Base-by-base conservation (phyloP, 116 monocot species). In the Trichopus zeylanicus region DNA sequence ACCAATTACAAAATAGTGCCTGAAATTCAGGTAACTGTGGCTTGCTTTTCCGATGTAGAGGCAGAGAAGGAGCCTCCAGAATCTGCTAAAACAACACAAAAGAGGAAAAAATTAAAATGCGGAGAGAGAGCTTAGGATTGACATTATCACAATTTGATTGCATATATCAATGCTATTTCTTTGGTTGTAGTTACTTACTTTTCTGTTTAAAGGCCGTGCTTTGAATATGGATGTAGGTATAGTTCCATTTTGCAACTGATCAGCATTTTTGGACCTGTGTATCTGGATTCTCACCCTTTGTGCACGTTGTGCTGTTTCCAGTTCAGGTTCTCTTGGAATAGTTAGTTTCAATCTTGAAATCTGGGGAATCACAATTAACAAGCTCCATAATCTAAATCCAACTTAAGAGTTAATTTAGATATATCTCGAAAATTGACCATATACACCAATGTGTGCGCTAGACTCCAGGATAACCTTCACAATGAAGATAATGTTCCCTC, bases 281-380 rank as follows among this genome's bases (percentile, higher is more conserved):
- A 20, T 23, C 19, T 49, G 49, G 21, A 22, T 24, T 78, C 57
- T 72, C 56, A 61, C 35, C 57, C 78, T 81, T 62, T 69, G 73
- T 61, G 71, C 74, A 51, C 79, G 70, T 59, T 67, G 70, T 56
- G 79, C 76, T 11, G 90, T 95, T 77, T 75, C 78, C 29, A 95
- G 69, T 28, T 79, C 77, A 57, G 90, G 90, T 63, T 86, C 81
- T 70, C 69, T 83, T 8, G 95, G 95, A 71, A 89, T 76, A 31
- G 95, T 95, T 22, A 89, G 46, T 62, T 71, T 95, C 53, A 70
- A 62, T 61, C 69, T 95, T 58, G 73, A 48, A 46, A n/a, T 29
- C 19, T 58, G 71, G 56, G 57, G n/a, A 60, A 74, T 66, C 56
- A 13, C 49, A 46, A 65, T 71, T 55, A 67, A 23, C 18, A 31